A percentile compares a stretch with the other conserved stretches of the same genome.
Conservation (phyloP, 169 alveolate genomes). For the Toxoplasma gondii region DNA sequence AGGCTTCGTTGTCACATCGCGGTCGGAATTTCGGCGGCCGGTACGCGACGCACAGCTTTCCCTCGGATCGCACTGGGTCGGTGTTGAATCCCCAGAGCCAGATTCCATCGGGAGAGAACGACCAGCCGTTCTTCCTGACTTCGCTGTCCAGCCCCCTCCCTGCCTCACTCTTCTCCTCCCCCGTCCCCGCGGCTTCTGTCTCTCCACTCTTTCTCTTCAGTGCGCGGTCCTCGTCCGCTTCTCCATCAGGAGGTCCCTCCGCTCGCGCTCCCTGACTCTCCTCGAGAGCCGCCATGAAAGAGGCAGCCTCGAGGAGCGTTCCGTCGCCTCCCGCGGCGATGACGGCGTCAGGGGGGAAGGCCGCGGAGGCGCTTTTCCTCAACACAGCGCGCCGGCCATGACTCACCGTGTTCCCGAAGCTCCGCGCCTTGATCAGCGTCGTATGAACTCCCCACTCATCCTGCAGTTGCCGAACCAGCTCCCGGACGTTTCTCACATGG, state of each 20-base stretch:
- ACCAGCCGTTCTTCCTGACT: neutral
- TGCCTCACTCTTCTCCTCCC: neutral
- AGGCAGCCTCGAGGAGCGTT: conserved; percentile 83
- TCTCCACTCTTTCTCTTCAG: neutral
- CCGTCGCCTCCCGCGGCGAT: conserved; percentile 83
- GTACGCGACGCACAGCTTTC: conserved; percentile 69
- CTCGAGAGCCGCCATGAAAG: conserved; percentile 75
- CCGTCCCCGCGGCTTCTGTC: neutral
- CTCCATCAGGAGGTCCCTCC: neutral
- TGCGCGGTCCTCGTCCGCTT: neutral
- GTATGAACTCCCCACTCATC: conserved; percentile 57
- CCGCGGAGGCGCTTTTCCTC: conserved; percentile 13
- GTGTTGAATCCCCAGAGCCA: conserved; percentile 80
- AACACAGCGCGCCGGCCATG: neutral
- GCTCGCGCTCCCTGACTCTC: neutral
- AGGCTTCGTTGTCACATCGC: neutral
- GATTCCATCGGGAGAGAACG: conserved; percentile 30
- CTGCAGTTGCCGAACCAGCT: conserved; percentile 54
- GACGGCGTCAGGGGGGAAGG: conserved; percentile 62
- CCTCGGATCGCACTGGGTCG: conserved; percentile 81
- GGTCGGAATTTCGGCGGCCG: conserved; percentile 13
- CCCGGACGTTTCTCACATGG: conserved; percentile 40
- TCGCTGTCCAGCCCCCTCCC: neutral
- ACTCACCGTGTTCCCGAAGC: neutral
- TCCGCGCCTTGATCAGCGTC: conserved; percentile 47